Percentiles rank a stretch among this genome's conserved stretches.
phyloP scores from a whole-genome alignment of 805 yeast species.

The Schizosaccharomyces lindneri region DNA sequence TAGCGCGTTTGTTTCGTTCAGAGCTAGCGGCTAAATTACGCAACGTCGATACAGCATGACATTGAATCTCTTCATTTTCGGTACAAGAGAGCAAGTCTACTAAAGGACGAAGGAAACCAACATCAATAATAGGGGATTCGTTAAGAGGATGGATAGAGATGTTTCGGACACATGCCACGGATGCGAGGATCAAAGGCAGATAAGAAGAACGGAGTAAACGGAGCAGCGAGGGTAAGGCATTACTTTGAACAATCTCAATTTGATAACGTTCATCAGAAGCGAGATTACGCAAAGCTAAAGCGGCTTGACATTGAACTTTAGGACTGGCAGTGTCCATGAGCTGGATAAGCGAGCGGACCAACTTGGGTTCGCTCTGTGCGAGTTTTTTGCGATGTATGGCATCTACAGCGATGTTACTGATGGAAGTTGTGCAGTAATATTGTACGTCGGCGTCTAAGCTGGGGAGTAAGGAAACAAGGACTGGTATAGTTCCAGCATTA shows the following conservation, averaged over 20 bases:
- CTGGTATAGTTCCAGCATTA: constrained; percentile 95
- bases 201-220: constrained; percentile 68
- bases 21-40: constrained; percentile 90
- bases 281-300: constrained; percentile 78
- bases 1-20: constrained; percentile 74
- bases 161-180: constrained; percentile 94
- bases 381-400: constrained; percentile 69
- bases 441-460: constrained; percentile 90
- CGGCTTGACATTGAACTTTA: constrained; percentile 94
- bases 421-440: constrained; percentile 91
- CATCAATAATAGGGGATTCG: constrained; percentile 86
- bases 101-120: constrained; percentile 82
- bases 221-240: constrained; percentile 86
- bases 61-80: constrained; percentile 73
- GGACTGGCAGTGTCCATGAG: constrained; percentile 86
- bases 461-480: constrained; percentile 61
- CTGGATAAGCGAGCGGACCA: constrained; percentile 65
- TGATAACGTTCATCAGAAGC: constrained; percentile 94
- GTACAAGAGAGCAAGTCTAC: constrained; percentile 45
- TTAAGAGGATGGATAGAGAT: constrained; percentile 90
- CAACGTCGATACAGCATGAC: constrained; percentile 90
- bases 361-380: constrained; percentile 75
- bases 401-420: constrained; percentile 92
- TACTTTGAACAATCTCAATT: constrained; percentile 81
- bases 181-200: constrained; percentile 61